phyloP scores from a whole-genome alignment of 345 rosid genomes.

The Raphanus raphanistrum region DNA sequence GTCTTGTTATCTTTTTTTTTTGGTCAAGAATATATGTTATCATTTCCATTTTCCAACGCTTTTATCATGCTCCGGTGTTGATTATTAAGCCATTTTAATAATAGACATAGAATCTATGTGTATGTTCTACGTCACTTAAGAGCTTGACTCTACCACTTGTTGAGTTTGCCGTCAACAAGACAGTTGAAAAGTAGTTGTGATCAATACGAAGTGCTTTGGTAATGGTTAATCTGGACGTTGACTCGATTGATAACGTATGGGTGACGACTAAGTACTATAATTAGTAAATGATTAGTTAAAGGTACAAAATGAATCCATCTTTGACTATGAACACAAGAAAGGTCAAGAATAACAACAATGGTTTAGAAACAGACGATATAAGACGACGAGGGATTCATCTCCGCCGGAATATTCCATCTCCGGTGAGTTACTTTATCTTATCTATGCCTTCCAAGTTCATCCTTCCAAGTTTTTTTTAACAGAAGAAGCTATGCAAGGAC shows the following conservation, averaged over 20 bases:
- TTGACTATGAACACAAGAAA: not conserved
- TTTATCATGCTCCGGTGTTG: no score
- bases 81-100: no score
- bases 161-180: not conserved
- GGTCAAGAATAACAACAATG: not conserved
- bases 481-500: conserved; percentile 11
- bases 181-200: not conserved
- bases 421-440: not conserved
- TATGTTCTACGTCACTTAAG: no score
- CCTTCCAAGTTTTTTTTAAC: no score
- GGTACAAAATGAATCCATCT: not conserved
- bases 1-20: no score
- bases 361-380: no score
- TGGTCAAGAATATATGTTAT: no score
- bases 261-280: not conserved
- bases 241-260: not conserved
- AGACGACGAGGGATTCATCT: no score
- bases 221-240: not conserved
- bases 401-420: no score
- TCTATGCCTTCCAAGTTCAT: no score
- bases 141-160: not conserved
- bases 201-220: not conserved
- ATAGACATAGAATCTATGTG: no score
- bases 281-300: not conserved
- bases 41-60: no score